Evolutionary conservation across 495 filamentous ascomycete genomes (phyloP).

Genomic region (Trichoderma orchidacearum): DNA sequence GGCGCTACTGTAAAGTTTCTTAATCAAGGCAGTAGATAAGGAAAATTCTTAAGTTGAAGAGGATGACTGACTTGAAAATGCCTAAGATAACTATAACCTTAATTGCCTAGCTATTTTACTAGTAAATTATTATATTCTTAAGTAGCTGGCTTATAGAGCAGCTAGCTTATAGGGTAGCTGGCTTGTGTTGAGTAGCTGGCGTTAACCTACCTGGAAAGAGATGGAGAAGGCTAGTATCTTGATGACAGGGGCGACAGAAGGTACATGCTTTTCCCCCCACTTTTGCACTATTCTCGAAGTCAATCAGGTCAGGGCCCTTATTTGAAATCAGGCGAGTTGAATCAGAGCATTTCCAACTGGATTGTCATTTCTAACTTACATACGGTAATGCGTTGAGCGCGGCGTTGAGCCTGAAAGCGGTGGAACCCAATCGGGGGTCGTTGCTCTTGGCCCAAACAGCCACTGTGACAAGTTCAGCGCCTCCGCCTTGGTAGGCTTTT

Average conservation of each 20-base stretch:
- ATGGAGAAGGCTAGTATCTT: too few relatives aligned
- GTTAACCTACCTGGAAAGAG: neutral
- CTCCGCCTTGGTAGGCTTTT: neutral
- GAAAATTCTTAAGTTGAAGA: neutral
- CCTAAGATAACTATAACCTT: neutral
- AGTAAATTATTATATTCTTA: neutral
- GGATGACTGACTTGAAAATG: too few relatives aligned
- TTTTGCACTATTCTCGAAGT: too few relatives aligned
- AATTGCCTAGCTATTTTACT: neutral
- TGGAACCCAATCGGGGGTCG: neutral
- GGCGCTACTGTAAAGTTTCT: neutral
- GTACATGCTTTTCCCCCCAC: too few relatives aligned
- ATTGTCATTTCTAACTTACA: neutral
- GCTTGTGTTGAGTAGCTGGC: too few relatives aligned
- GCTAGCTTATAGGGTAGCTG: too few relatives aligned
- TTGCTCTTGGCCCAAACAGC: neutral
- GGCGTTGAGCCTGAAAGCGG: slow-evolving; percentile 44
- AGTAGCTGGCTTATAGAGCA: too few relatives aligned
- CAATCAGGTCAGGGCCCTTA: too few relatives aligned
- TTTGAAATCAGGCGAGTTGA: too few relatives aligned
- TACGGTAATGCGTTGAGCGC: slow-evolving; percentile 12
- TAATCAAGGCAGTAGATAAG: neutral
- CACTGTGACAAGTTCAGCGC: neutral
- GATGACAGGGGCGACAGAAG: too few relatives aligned
- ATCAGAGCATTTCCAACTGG: too few relatives aligned